Base-by-base conservation (phyloP, 345 rosid genomes). In the Melaleuca quinquenervia region DNA sequence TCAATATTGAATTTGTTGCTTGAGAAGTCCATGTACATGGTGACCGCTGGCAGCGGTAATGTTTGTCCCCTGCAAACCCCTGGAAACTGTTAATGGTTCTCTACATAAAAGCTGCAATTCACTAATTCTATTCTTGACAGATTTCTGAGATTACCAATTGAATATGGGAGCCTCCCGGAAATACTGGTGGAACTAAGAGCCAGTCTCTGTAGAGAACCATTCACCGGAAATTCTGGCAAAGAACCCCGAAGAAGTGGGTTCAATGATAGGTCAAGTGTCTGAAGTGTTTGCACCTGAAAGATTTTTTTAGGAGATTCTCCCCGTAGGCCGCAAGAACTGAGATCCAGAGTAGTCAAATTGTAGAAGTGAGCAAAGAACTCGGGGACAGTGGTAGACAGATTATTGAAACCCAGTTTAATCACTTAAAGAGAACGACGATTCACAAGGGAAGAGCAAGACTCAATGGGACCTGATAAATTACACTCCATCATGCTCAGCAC, bases 231-330 rank as follows among this genome's bases (percentile, higher is more conserved):
- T 0, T 87, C 49, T 0, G 89, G 90, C 50, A 91, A 53, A 15
- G 85, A 51, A 3, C 90, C 93, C 2, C 50, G 48, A n/a, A 93
- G 93, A 2, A 83, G 55, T 14, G 7, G 0, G 51, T 93, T 93
- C 15, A 0, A 0, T 3, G 91, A 74, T 11, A 92, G 27, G 78
- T 89, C 91, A 27, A 93, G 86, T 70, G 4, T 87, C 84, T 88
- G 82, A 2, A 93, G 87, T 20, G 84, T 74, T 4, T 84, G 83
- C 7, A 87, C 2, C 84, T 60, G 87, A 22, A 92, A 82, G 41
- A 92, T 45, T 5, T 54, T 58, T 26, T 18, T 16, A 11, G 95
- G 92, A 78, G 91, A 84, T 51, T 7, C 50, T 21, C 94, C 95
- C 0, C 54, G 3, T 83, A 90, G 6, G 16, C 32, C 51, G 50